Base-by-base conservation (phyloP, 2,329 filamentous ascomycete species). In the Keithomyces neogunnii region DNA sequence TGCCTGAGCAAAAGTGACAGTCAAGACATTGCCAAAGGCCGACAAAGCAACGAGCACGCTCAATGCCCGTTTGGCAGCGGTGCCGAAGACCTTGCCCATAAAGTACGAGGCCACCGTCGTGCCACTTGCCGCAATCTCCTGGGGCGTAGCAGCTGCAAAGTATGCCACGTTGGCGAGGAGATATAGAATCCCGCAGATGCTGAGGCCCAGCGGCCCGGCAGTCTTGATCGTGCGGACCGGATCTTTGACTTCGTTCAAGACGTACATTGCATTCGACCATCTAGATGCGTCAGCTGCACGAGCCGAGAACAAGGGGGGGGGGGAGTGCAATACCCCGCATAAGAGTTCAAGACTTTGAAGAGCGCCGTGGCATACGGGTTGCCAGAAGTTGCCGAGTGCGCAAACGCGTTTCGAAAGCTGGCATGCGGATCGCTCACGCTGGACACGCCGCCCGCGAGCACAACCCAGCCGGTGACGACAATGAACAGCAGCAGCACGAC, bases 81-180 rank as follows among this genome's bases (percentile, higher is more conserved):
- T 72, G 2, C 81, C 81, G 57, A 82, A 85, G 3, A 85, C 71
- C 31, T 82, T 82, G 46, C 70, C 69, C 67, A 85, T 83, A 63
- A 85, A 84, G 5, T 80, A 62, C 0, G 75, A 76, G 0, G 82
- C 81, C 0, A 85, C 80, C 2, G 82, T 79, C 19, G 80, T 75
- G 47, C 82, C 79, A 0, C 78, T 79, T 3, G 69, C 73, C 5
- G 77, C 77, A 4, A 85, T 67, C 2, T 83, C 76, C 1, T 70
- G 63, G 57, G 82, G 82, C 2, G 78, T 73, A 10, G 84, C 80
- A 0, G 81, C 81, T 0, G 81, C 76, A 53, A 85, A 85, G 66
- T 85, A 85, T 2, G 82, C 80, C 1, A 85, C 74, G 57, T 85
- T 85, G 47, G 80, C 81, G 7, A 85, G 71, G 10, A 85, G 69